A percentile compares a stretch with the other conserved stretches of the same genome.
Evolutionary conservation across 495 filamentous ascomycete species (phyloP).

Genomic region (Aspergillus kassunensis): DNA sequence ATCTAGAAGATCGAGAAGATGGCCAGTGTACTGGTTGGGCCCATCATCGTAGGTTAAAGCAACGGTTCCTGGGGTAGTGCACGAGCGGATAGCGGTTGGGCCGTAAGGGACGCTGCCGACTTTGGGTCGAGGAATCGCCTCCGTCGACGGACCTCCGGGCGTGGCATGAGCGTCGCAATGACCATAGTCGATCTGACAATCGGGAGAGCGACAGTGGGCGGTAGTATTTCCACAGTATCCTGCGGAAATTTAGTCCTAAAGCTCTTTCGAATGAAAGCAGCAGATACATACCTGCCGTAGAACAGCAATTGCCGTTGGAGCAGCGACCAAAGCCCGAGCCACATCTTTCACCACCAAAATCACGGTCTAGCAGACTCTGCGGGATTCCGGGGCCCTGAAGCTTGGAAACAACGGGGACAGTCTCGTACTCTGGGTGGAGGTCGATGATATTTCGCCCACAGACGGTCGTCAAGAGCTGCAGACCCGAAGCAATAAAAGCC

Average conservation of each 20-base stretch:
- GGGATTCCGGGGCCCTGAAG: background rate
- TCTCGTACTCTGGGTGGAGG: slow-evolving; percentile 5
- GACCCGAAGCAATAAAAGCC: slow-evolving; percentile 12
- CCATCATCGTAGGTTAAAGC: slow-evolving; percentile 81
- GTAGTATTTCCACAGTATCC: slow-evolving; percentile 57
- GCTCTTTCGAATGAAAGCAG: no score
- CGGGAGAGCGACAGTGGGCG: slow-evolving; percentile 64
- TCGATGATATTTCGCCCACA: slow-evolving; percentile 16
- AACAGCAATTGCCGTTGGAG: slow-evolving; percentile 58
- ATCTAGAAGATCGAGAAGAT: slow-evolving; percentile 66
- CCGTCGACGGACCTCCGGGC: slow-evolving; percentile 59
- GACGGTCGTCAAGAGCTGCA: slow-evolving; percentile 11
- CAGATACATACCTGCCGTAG: slow-evolving; percentile 50
- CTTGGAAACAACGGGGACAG: background rate
- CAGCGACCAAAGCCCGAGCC: slow-evolving; percentile 48
- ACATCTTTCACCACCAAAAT: slow-evolving; percentile 28
- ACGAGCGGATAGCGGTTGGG: slow-evolving; percentile 62
- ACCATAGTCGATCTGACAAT: slow-evolving; percentile 67
- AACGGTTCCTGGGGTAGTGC: slow-evolving; percentile 56
- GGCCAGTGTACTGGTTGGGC: slow-evolving; percentile 63
- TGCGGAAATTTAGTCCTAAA: slow-evolving; percentile 16
- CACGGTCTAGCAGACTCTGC: slow-evolving; percentile 17
- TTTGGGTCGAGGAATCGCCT: slow-evolving; percentile 53
- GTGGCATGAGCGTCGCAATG: slow-evolving; percentile 64
- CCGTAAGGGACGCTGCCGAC: slow-evolving; percentile 57